Evolutionary conservation across 192 early-diverging fungal genomes (phyloP).

Genomic region (Backusella tuberculispora): DNA sequence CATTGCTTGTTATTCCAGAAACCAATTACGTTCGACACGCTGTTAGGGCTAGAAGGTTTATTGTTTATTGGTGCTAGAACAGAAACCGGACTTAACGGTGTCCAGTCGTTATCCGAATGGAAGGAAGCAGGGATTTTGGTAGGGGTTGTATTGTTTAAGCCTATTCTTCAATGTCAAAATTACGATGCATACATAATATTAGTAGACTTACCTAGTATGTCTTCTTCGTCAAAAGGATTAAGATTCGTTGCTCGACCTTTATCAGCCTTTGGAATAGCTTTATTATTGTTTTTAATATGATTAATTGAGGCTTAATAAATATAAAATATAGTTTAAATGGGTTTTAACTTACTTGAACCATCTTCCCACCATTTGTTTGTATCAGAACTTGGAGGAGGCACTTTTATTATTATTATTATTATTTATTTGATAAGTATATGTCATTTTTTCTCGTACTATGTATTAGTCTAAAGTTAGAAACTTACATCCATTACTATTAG

Average conservation of each 20-base stretch:
- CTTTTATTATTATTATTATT: constrained; percentile 21
- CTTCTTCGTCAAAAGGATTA: constrained; percentile 23
- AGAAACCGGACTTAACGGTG: constrained; percentile 24
- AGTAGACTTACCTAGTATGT: not conserved
- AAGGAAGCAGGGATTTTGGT: not conserved
- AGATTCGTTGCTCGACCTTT: constrained; percentile 15
- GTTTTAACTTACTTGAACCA: constrained; percentile 21
- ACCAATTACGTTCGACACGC: constrained; percentile 21
- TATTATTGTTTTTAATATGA: not conserved
- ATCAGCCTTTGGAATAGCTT: constrained; percentile 26
- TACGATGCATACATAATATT: not conserved
- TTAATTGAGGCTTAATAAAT: not conserved
- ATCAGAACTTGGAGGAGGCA: constrained; percentile 57
- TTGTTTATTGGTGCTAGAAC: not conserved
- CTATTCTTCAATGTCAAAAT: not conserved
- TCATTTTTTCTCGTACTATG: not conserved
- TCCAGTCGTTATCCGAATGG: constrained; percentile 26
- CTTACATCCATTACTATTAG: constrained; percentile 15
- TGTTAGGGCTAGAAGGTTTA: not conserved
- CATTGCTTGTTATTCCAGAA: constrained; percentile 30
- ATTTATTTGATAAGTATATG: constrained; percentile 1
- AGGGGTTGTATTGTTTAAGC: not conserved
- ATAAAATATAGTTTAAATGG: not conserved
- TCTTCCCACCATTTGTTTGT: constrained; percentile 60
- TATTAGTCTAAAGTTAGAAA: not conserved